These are phyloP conservation scores for Trichoderma semiorbis DNA, from an alignment of 2,329 filamentous ascomycete species.

Conservation along the genomic window DNA sequence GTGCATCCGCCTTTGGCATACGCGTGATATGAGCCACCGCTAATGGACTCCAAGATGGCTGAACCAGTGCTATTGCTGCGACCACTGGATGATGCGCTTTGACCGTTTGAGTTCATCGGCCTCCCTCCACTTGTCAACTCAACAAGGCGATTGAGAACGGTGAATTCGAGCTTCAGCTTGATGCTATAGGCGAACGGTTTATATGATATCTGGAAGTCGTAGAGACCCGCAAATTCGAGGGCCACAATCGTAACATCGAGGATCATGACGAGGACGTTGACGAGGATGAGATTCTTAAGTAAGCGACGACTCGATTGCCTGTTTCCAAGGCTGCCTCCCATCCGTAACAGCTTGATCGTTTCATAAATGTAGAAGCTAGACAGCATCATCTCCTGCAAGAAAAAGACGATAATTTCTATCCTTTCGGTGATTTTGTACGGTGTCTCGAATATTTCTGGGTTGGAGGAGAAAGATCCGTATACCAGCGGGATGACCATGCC, in stretches of 20 bases:
- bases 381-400: conserved; percentile 51
- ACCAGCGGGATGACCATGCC: conserved; percentile 54
- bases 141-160: conserved; percentile 32
- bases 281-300: conserved; percentile 36
- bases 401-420: conserved; percentile 52
- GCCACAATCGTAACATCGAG: conserved; percentile 37
- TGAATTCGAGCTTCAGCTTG: conserved; percentile 35
- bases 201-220: conserved; percentile 31
- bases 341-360: conserved; percentile 44
- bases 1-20: conserved; percentile 1
- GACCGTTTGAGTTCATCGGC: background rate
- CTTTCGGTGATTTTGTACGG: conserved; percentile 46
- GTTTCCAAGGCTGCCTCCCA: conserved; percentile 32
- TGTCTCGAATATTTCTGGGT: conserved; percentile 15
- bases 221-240: conserved; percentile 29
- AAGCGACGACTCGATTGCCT: conserved; percentile 16
- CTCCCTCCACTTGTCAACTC: conserved; percentile 22
- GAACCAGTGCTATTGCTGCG: background rate
- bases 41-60: background rate
- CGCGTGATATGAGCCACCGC: conserved; percentile 8
- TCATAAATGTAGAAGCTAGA: conserved; percentile 51
- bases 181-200: conserved; percentile 32
- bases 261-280: conserved; percentile 40
- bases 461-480: conserved; percentile 44
- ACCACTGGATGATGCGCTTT: background rate